Percentiles rank a stretch among this genome's conserved stretches.
phyloP scores from a whole-genome alignment of 164 flowering plant genomes.

The Nelumbo lutea region DNA sequence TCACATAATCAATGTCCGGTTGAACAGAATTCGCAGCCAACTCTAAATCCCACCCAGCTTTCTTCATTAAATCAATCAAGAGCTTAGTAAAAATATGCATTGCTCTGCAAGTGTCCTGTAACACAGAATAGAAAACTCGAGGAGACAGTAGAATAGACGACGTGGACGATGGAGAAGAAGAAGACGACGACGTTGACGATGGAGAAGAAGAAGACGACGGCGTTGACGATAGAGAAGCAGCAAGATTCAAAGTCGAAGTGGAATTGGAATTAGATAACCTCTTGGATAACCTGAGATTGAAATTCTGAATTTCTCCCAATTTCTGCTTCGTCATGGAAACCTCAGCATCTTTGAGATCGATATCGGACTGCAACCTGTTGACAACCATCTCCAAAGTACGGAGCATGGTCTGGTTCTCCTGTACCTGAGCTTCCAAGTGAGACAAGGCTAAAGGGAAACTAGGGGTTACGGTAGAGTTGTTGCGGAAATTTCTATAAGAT shows the following conservation, averaged over 20 bases:
- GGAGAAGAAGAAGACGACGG: not conserved
- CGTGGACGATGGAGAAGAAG: slow-evolving; percentile 13
- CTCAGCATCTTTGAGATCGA: slow-evolving; percentile 59
- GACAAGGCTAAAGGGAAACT: slow-evolving; percentile 42
- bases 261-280: slow-evolving; percentile 30
- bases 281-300: slow-evolving; percentile 38
- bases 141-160: slow-evolving; percentile 39
- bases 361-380: slow-evolving; percentile 66
- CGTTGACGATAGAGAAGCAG: slow-evolving; percentile 6
- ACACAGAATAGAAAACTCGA: slow-evolving; percentile 58
- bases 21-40: slow-evolving; percentile 65
- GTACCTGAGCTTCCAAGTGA: slow-evolving; percentile 70
- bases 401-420: slow-evolving; percentile 89
- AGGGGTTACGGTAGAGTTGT: slow-evolving; percentile 24
- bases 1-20: slow-evolving; percentile 49
- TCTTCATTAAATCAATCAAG: slow-evolving; percentile 69
- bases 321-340: slow-evolving; percentile 47
- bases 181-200: slow-evolving; percentile 12
- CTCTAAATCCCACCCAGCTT: slow-evolving; percentile 85
- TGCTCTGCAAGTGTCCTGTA: slow-evolving; percentile 52
- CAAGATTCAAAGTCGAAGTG: slow-evolving; percentile 12
- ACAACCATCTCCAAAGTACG: slow-evolving; percentile 58
- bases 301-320: slow-evolving; percentile 38
- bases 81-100: slow-evolving; percentile 55
- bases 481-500: slow-evolving; percentile 28